Evolutionary conservation across 805 yeast genomes (phyloP), one percentile per base, ranked within the genome.

Genomic region (Barnettozyma salicaria): DNA sequence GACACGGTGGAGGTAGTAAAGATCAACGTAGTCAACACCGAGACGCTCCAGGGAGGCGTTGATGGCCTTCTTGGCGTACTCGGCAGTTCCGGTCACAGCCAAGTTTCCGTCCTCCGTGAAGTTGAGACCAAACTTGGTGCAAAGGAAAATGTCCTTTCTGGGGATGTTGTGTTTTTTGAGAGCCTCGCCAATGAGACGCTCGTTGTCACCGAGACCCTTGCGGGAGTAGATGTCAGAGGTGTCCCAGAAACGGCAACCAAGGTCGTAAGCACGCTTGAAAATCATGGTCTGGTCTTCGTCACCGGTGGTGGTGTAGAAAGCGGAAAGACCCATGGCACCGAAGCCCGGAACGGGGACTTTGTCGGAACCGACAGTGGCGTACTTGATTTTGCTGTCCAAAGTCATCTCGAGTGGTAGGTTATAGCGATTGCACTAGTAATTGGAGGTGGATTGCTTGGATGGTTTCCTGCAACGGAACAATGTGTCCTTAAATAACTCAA

Each of bases 1-100:
- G 38, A 63, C 56, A 41, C 80, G 55, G 56, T 76, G 80, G 47
- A 75, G 70, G 56, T 73, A 79, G 10, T 63, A 58, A 16, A 75
- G 61, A 50, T 70, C 74, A 30, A 68, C 63, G 47, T 68, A 63
- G 2, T 73, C 45, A 17, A 19, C 4, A 2, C 72, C 74, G 41
- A 70, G 55, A 48, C 74, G 55, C 43, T 56, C 52, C 14, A 61
- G 63, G 1, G 71, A 64, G 3, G 47, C 56, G 34, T 62, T 49
- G 14, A 58, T 68, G 4, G 68, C 74, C 12, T 19, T 13, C 25
- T 5, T 9, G n/a, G 4, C 27, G n/a, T 9, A 14, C 30, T 22
- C 9, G 19, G 4, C 6, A 19, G 20, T 6, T 11, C 7, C 4
- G 22, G 3, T 8, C 27, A 13, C 19, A 27, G 13, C 12, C 5